phyloP scores from a whole-genome alignment of 345 rosid species.

The Diplotaxis tenuifolia region DNA sequence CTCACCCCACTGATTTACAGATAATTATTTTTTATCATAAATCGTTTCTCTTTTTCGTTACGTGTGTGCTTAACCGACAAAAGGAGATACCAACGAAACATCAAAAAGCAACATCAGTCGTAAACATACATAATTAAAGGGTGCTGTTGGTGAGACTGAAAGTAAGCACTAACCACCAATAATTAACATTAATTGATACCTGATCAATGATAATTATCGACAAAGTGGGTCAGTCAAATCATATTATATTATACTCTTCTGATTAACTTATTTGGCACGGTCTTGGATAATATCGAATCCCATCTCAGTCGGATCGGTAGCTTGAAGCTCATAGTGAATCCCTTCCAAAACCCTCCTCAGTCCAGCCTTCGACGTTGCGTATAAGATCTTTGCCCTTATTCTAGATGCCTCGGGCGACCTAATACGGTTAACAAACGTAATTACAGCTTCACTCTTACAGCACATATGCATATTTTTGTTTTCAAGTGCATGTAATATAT shows the following conservation, averaged over 20 bases:
- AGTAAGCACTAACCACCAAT: conserved; percentile 34
- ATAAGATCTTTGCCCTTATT: conserved; percentile 81
- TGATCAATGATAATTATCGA: conserved; percentile 43
- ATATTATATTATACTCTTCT: neutral
- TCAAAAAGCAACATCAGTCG: conserved; percentile 16
- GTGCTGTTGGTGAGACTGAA: conserved; percentile 18
- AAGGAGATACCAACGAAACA: neutral
- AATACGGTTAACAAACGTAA: neutral
- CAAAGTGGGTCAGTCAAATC: conserved; percentile 33
- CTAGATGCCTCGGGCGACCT: conserved; percentile 88
- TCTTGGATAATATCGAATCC: conserved; percentile 82
- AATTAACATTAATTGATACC: conserved; percentile 30
- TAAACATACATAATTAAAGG: conserved; percentile 23
- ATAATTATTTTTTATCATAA: neutral
- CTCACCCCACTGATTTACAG: neutral
- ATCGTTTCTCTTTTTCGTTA: neutral
- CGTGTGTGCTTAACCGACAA: conserved; percentile 22
- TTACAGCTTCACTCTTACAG: neutral
- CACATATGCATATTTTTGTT: neutral
- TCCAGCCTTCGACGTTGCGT: conserved; percentile 87
- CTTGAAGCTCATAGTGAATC: conserved; percentile 88
- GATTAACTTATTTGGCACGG: conserved; percentile 54
- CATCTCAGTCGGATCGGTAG: conserved; percentile 96
- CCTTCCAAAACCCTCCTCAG: conserved; percentile 87
- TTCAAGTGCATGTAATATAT: neutral